phyloP scores from a whole-genome alignment of 331 rosid species.

The Phaseolus coccineus region DNA sequence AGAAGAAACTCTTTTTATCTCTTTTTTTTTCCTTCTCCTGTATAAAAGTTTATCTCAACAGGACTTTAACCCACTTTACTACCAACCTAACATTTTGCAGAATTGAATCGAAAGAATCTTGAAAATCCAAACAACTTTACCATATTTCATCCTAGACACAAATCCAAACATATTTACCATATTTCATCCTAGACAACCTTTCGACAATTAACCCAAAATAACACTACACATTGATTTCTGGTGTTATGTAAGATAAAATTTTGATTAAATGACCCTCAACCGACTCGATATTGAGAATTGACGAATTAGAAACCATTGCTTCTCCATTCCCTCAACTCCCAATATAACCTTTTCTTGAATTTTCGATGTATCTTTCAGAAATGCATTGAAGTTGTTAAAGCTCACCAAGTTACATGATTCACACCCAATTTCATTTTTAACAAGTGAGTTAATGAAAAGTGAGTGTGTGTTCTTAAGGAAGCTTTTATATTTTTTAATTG shows the following conservation, averaged over 20 bases:
- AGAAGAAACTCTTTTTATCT: too few species aligned
- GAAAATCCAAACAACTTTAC: slow-evolving; percentile 20
- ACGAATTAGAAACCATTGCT: background rate
- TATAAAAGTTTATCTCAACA: too few species aligned
- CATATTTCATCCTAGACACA: slow-evolving; percentile 14
- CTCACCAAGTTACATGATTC: background rate
- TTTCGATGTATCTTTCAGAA: too few species aligned
- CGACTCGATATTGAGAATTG: background rate
- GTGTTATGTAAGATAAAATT: background rate
- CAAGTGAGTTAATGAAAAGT: background rate
- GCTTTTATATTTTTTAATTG: background rate
- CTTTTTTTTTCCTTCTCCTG: too few species aligned
- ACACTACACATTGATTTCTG: background rate
- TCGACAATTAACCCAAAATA: background rate
- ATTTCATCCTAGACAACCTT: slow-evolving; percentile 4
- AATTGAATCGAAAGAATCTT: slow-evolving; percentile 18
- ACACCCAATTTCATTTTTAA: background rate
- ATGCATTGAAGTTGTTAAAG: too few species aligned
- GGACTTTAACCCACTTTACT: slow-evolving; percentile 7
- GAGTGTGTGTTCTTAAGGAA: background rate
- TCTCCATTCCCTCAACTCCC: too few species aligned
- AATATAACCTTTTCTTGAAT: too few species aligned
- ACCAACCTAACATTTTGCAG: background rate
- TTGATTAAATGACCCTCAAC: background rate
- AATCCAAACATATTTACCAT: slow-evolving; percentile 16